Percentiles rank a stretch among this genome's conserved stretches.
Conservation (phyloP, 2,329 filamentous ascomycete genomes). For the Hirsutella rhossiliensis region DNA sequence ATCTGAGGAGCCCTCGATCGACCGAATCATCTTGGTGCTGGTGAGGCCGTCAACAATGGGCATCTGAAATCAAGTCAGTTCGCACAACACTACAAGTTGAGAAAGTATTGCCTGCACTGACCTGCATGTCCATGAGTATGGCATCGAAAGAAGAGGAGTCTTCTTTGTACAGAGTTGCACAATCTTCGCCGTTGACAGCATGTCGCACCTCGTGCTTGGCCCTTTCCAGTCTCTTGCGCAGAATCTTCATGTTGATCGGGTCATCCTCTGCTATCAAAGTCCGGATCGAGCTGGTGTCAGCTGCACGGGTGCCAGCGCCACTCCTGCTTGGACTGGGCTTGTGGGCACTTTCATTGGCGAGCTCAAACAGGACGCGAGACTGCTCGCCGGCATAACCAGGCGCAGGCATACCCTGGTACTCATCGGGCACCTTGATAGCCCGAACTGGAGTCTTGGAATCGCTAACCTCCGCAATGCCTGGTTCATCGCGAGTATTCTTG, state of each 20-base stretch:
- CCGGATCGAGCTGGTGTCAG: conserved; percentile 27
- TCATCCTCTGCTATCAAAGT: conserved; percentile 82
- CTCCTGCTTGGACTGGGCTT: conserved; percentile 9
- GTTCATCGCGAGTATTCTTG: conserved; percentile 7
- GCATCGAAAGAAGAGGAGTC: conserved; percentile 56
- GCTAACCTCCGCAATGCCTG: conserved; percentile 25
- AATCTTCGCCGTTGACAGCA: conserved; percentile 77
- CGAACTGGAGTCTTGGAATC: conserved; percentile 33
- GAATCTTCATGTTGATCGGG: conserved; percentile 72
- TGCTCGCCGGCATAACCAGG: conserved; percentile 16
- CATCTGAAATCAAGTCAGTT: conserved; percentile 48
- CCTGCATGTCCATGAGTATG: conserved; percentile 88
- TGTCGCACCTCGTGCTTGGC: conserved; percentile 59
- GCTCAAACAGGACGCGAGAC: conserved; percentile 27
- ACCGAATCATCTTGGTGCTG: conserved; percentile 74
- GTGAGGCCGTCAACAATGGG: conserved; percentile 77
- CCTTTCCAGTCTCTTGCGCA: conserved; percentile 70
- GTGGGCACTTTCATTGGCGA: conserved; percentile 10
- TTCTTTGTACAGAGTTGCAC: conserved; percentile 57
- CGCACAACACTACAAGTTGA: background rate
- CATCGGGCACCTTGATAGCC: conserved; percentile 36
- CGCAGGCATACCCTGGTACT: conserved; percentile 23
- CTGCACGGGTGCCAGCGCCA: conserved; percentile 10
- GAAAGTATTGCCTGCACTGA: conserved; percentile 24
- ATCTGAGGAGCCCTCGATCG: conserved; percentile 45